Base-by-base conservation (phyloP, 2,329 filamentous ascomycete species). In the Aureobasidium zeae region DNA sequence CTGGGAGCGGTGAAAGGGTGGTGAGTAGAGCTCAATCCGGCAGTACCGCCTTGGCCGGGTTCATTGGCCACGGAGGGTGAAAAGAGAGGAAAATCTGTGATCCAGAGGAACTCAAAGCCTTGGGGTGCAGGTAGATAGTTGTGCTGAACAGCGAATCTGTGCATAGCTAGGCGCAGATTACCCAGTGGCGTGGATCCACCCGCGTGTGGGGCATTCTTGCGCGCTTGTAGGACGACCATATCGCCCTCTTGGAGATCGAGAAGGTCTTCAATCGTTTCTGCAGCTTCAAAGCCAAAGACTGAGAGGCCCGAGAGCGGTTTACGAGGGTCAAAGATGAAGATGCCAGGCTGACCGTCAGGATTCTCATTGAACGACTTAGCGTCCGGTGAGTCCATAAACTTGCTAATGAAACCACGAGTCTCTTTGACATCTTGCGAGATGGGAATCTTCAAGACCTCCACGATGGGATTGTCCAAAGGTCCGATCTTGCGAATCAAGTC, bases 1-100 rank as follows among this genome's bases (percentile, higher is more conserved):
- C 84, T 77, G 0, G 91, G 91, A 0, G 91, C 85, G 0, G 91
- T 98, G 64, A 98, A 98, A 0, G 91, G 91, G 60, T 98, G 91
- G 57, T 98, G 91, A 0, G 88, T 94, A 1, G 89, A 81, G 8
- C 81, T 78, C 55, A 96, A 79, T 4, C 88, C 87, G 0, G 87
- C 78, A 1, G 70, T 63, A 13, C 87, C 87, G 42, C 85, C 86
- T 64, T 96, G 88, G 2, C 86, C 86, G 0, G 84, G 83, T 34
- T 83, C 69, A 7, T 65, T 63, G 38, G 74, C 77, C 41, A 73
- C 74, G 8, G 66, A 66, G 0, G 81, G 85, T 1, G 86, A 87
- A 66, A 98, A 98, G 55, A 98, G 77, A 10, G 91, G 91, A 58
- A 98, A 98, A 48, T 89, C 79, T 1, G 75, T 82, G 10, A 98